phyloP scores from a whole-genome alignment of 129 eudicot species.

The Sambucus nigra region DNA sequence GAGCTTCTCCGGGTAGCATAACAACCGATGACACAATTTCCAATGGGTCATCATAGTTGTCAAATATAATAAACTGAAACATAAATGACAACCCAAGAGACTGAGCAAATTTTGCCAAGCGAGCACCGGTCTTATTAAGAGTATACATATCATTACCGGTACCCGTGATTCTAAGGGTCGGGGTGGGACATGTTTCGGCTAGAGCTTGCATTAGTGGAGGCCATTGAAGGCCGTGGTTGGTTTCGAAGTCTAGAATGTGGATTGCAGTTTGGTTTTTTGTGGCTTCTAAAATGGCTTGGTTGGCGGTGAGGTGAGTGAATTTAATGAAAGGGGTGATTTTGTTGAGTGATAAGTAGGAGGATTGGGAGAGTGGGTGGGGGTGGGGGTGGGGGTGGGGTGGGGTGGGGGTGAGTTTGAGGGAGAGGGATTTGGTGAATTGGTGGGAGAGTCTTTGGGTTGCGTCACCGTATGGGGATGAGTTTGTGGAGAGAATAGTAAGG shows the following conservation, averaged over 20 bases:
- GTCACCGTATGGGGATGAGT: constrained; percentile 58
- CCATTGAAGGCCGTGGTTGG: constrained; percentile 96
- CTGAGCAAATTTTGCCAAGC: constrained; percentile 54
- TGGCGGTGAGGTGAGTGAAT: constrained; percentile 84
- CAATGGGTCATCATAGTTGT: constrained; percentile 18
- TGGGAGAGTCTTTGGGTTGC: constrained; percentile 61
- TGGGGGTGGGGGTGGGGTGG: constrained; percentile 5
- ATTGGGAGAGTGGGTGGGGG: constrained; percentile 26
- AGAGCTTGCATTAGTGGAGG: constrained; percentile 89
- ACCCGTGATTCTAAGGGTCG: constrained; percentile 64
- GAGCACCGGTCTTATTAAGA: constrained; percentile 66
- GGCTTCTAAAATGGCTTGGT: constrained; percentile 86
- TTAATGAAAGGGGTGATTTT: constrained; percentile 77
- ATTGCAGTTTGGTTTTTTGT: constrained; percentile 25
- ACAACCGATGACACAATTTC: constrained; percentile 19
- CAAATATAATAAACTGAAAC: constrained; percentile 49
- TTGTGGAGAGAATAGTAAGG: constrained; percentile 38
- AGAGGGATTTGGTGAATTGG: constrained; percentile 51
- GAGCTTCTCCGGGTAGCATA: constrained; percentile 41
- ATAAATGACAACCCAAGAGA: constrained; percentile 58
- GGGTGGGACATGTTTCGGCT: constrained; percentile 40
- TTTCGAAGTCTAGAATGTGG: constrained; percentile 78
- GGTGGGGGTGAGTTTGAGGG: constrained; percentile 38
- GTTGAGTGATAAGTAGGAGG: constrained; percentile 60
- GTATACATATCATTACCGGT: constrained; percentile 41